Conservation (phyloP, 208 protist species). For the Trypanosoma brucei region DNA sequence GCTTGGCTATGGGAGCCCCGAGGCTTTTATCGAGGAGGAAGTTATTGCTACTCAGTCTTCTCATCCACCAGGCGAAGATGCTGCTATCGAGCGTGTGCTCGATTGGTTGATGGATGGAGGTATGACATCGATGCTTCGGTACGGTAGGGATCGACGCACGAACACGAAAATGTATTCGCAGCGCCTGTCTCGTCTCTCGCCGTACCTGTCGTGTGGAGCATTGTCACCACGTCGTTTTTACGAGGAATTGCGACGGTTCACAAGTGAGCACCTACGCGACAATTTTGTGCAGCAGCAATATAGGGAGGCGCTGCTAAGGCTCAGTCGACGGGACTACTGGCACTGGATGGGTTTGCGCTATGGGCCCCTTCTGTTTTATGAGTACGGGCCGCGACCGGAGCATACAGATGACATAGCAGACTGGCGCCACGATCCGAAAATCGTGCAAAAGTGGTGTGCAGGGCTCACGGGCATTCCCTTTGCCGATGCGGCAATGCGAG, state of each 20-base stretch:
- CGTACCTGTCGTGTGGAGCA: conserved; percentile 67
- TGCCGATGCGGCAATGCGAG: conserved; percentile 84
- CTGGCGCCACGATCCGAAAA: conserved; percentile 73
- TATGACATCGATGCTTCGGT: conserved; percentile 65
- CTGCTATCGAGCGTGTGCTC: conserved; percentile 47
- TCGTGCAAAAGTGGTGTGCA: conserved; percentile 82
- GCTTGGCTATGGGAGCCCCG: conserved; percentile 53
- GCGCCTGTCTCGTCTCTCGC: conserved; percentile 67
- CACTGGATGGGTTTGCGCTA: conserved; percentile 86
- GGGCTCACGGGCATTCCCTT: conserved; percentile 85
- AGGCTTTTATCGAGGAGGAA: conserved; percentile 52
- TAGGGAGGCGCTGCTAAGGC: conserved; percentile 70
- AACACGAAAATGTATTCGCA: conserved; percentile 86
- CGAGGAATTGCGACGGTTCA: conserved; percentile 59
- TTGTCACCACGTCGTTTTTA: conserved; percentile 77
- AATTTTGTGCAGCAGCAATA: conserved; percentile 79
- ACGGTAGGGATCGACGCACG: conserved; percentile 58
- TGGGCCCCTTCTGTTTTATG: conserved; percentile 73
- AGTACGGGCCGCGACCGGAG: conserved; percentile 78
- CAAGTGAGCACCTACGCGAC: conserved; percentile 49
- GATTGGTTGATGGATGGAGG: conserved; percentile 68
- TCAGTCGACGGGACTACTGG: conserved; percentile 85
- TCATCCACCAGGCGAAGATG: conserved; percentile 62
- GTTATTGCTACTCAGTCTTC: conserved; percentile 75
- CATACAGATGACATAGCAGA: conserved; percentile 66